Evolutionary conservation across 805 yeast species (phyloP).

Genomic region (Pichia membranifaciens): DNA sequence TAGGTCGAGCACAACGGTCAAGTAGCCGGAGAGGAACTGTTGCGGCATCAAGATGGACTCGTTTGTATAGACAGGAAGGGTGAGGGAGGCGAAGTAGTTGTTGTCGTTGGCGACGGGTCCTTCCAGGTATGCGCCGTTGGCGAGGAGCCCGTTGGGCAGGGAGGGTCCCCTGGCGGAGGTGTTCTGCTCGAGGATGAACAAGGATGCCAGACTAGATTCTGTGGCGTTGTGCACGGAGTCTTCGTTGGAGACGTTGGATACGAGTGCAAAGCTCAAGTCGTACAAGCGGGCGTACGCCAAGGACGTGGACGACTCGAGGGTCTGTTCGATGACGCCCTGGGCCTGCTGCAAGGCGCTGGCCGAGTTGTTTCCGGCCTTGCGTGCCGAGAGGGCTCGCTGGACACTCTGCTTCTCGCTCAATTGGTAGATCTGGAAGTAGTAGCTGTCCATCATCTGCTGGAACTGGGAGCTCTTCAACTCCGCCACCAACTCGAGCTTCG

Average conservation of each 20-base stretch:
- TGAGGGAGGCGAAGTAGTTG: constrained; percentile 60
- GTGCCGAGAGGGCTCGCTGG: constrained; percentile 52
- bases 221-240: constrained; percentile 28
- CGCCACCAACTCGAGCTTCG: constrained; percentile 70
- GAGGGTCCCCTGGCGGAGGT: constrained; percentile 21
- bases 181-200: constrained; percentile 27
- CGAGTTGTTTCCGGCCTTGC: constrained; percentile 69
- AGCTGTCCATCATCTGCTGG: constrained; percentile 55
- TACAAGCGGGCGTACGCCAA: constrained; percentile 63
- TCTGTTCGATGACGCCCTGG: constrained; percentile 47
- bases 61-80: constrained; percentile 69
- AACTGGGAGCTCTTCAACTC: constrained; percentile 77
- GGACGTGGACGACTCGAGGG: constrained; percentile 55
- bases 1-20: constrained; percentile 52
- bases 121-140: constrained; percentile 44
- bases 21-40: constrained; percentile 62
- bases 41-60: constrained; percentile 59
- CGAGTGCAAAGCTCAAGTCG: constrained; percentile 48
- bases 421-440: constrained; percentile 65
- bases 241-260: constrained; percentile 38
- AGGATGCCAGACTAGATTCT: constrained; percentile 37
- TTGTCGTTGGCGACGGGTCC: constrained; percentile 57
- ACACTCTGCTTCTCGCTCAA: constrained; percentile 56
- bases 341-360: constrained; percentile 42
- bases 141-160: constrained; percentile 37